phyloP scores from a whole-genome alignment of 495 filamentous ascomycete species.

The Talaromyces trachyspermus region DNA sequence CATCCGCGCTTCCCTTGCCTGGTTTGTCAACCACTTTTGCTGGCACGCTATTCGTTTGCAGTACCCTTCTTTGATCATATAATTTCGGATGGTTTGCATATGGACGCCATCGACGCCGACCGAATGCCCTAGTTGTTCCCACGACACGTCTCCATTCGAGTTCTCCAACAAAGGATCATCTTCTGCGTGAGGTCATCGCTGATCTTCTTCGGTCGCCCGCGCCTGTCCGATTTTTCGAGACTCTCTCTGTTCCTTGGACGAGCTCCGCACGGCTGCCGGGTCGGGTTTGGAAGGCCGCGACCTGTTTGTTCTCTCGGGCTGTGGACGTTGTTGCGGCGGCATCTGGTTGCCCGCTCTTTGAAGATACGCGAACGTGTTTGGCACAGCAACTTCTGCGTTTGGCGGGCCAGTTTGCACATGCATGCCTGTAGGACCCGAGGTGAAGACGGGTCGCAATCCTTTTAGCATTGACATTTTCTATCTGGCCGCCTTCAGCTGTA shows the following conservation, averaged over 20 bases:
- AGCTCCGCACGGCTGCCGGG: not conserved
- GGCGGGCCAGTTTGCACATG: not conserved
- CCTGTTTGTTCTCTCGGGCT: constrained; percentile 1
- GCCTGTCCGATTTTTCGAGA: constrained; percentile 3
- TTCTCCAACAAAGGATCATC: constrained; percentile 9
- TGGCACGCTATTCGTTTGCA: constrained; percentile 10
- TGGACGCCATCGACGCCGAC: constrained; percentile 11
- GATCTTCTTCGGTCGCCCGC: constrained; percentile 12
- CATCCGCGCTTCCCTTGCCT: constrained; percentile 6
- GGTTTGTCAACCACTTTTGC: constrained; percentile 8
- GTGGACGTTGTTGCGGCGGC: constrained; percentile 3
- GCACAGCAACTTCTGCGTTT: not conserved
- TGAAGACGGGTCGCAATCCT: constrained; percentile 2
- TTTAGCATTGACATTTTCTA: constrained; percentile 6
- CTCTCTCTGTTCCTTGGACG: constrained; percentile 1
- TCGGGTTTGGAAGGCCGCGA: not conserved
- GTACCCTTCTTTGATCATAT: constrained; percentile 12
- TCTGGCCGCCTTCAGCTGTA: too few relatives aligned
- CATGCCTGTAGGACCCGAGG: not conserved
- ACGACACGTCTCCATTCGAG: constrained; percentile 6
- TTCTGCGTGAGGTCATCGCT: constrained; percentile 10
- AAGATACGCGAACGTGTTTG: constrained; percentile 5
- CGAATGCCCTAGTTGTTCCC: constrained; percentile 7
- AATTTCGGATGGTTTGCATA: constrained; percentile 10
- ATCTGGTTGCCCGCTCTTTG: constrained; percentile 3